A percentile compares a stretch with the other conserved stretches of the same genome.
Conservation (phyloP, 495 filamentous ascomycete genomes). For the Ramalina intermedia region DNA sequence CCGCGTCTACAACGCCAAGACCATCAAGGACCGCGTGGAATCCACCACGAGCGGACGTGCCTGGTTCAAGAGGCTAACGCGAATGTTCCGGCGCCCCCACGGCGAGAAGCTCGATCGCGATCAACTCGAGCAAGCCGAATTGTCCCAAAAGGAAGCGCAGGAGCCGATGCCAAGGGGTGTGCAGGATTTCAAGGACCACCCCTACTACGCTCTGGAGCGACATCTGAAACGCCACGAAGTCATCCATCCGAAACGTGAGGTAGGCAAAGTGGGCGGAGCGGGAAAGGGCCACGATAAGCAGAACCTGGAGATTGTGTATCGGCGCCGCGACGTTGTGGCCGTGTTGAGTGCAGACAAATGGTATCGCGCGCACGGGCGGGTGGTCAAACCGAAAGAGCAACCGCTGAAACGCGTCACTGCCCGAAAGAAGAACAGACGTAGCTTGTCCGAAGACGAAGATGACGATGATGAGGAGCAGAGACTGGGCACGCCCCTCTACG, state of each 20-base stretch:
- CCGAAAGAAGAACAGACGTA: constrained; percentile 23
- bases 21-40: constrained; percentile 61
- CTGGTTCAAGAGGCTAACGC: constrained; percentile 59
- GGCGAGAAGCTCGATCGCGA: constrained; percentile 44
- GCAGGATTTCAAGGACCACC: constrained; percentile 86
- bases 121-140: constrained; percentile 65
- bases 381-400: constrained; percentile 58
- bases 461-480: constrained; percentile 29
- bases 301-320: constrained; percentile 52
- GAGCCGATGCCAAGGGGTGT: constrained; percentile 88
- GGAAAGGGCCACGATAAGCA: constrained; percentile 33
- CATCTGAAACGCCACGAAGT: constrained; percentile 79
- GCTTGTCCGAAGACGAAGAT: constrained; percentile 25
- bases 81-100: constrained; percentile 41
- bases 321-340: constrained; percentile 61
- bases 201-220: constrained; percentile 73
- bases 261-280: constrained; percentile 64
- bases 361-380: constrained; percentile 64
- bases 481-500: constrained; percentile 20
- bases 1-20: constrained; percentile 80
- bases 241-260: constrained; percentile 51
- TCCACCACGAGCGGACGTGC: constrained; percentile 43
- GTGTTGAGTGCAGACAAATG: constrained; percentile 69
- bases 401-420: constrained; percentile 55
- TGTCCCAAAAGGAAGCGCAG: constrained; percentile 49